A percentile compares a stretch with the other conserved stretches of the same genome.
Conservation (phyloP, 2,329 filamentous ascomycete genomes). For the Thielaviopsis punctulata region DNA sequence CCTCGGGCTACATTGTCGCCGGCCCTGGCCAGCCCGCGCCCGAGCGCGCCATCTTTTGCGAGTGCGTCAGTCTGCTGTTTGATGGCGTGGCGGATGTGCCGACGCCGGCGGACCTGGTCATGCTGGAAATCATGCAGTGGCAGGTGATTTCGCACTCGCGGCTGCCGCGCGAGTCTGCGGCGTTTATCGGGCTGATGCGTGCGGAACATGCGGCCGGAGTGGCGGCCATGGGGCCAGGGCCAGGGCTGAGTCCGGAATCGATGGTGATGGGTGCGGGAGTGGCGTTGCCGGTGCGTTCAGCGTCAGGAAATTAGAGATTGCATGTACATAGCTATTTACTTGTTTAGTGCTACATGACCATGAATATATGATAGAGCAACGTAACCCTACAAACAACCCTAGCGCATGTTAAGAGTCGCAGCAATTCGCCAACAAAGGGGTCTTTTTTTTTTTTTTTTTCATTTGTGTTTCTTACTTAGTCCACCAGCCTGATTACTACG, state of each 20-base stretch:
- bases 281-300: not conserved
- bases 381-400: not conserved
- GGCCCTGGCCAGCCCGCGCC: constrained; percentile 5
- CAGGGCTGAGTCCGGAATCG: too few relatives aligned
- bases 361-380: not conserved
- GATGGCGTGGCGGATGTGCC: constrained; percentile 1
- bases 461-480: too few relatives aligned
- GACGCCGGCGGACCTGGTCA: constrained; percentile 1
- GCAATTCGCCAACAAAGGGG: too few relatives aligned
- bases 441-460: too few relatives aligned
- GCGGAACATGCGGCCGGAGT: constrained; percentile 7
- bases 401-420: too few relatives aligned
- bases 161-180: constrained; percentile 2
- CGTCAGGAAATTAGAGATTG: not conserved
- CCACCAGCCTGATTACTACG: too few relatives aligned
- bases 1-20: not conserved
- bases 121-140: constrained; percentile 9
- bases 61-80: constrained; percentile 10
- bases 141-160: constrained; percentile 8
- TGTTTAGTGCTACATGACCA: not conserved
- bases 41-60: constrained; percentile 9
- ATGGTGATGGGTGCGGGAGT: not conserved
- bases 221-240: not conserved
- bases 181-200: constrained; percentile 8
- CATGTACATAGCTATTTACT: not conserved